These are phyloP conservation scores for Cytospora schulzeri DNA, from an alignment of 2,329 filamentous ascomycete genomes.

Conservation along the genomic window DNA sequence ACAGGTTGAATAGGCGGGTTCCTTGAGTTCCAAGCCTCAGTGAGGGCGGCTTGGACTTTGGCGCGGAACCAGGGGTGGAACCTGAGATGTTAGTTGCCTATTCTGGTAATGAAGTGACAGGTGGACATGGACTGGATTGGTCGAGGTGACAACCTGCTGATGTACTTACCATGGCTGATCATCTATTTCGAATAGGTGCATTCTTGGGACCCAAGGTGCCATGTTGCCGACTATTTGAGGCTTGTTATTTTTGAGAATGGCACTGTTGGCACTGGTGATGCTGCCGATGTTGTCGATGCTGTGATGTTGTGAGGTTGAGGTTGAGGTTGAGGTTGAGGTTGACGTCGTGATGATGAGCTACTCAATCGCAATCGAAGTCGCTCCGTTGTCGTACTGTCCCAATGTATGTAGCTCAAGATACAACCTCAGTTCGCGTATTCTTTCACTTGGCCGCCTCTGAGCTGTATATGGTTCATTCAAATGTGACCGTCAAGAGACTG, in stretches of 20 bases:
- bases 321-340: not conserved
- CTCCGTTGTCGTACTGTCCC: not conserved
- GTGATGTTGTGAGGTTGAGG: not conserved
- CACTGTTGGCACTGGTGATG: not conserved
- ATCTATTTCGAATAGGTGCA: slow-evolving; percentile 69
- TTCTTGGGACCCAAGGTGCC: slow-evolving; percentile 55
- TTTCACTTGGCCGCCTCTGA: too few relatives aligned
- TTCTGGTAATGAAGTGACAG: not conserved
- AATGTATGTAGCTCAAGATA: not conserved
- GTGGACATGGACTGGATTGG: not conserved
- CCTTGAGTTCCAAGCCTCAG: slow-evolving; percentile 62
- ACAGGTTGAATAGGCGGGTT: slow-evolving; percentile 59
- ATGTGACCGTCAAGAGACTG: too few relatives aligned
- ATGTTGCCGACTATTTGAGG: slow-evolving; percentile 35
- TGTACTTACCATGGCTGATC: slow-evolving; percentile 64
- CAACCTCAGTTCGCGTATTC: not conserved
- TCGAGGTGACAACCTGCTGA: not conserved
- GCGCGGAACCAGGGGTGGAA: slow-evolving; percentile 67
- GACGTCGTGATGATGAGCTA: not conserved
- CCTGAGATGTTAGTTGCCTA: slow-evolving; percentile 44
- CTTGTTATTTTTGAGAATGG: too few relatives aligned
- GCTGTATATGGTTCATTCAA: too few relatives aligned
- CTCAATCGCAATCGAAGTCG: not conserved
- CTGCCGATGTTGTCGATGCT: not conserved
- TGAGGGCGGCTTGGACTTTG: slow-evolving; percentile 66